Evolutionary conservation across 345 rosid species (phyloP), one percentile per base, ranked within the genome.

Genomic region (Sonneratia caseolaris): DNA sequence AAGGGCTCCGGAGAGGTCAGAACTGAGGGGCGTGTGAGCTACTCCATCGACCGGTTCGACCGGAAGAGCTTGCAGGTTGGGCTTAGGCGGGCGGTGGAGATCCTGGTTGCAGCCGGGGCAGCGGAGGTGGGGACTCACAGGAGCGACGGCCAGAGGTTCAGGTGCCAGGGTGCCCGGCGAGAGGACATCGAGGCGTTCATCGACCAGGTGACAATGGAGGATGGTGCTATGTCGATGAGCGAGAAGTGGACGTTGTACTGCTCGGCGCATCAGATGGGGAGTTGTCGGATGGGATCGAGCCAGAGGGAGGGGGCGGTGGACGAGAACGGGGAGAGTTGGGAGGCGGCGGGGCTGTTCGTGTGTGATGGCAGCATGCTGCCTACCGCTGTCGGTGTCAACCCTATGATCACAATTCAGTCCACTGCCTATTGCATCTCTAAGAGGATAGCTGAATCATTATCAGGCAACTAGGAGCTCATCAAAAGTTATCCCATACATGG

Each of bases 211-310:
- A 75, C 68, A 21, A 79, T 77, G 3, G 68, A 70, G 38, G 79
- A 76, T 12, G 91, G 94, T 0, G 72, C 80, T 1, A 14, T 85
- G 76, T 68, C 79, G 18, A 67, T 43, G 16, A 68, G 2, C 2
- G 55, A 88, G 76, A 70, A 84, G 32, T 84, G 91, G 89, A 53
- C 64, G 72, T 1, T 75, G 0, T 77, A 81, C 76, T 35, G 70
- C 69, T 82, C 94, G 0, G 94, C 91, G 0, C 94, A 89, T 77
- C 94, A 86, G 73, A 85, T 88, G 93, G 84, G 93, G 37, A 89
- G 93, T 65, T 86, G 93, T 71, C 84, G 83, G 78, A 89, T 89
- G 86, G 94, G 89, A 65, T 35, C 7, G 11, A 75, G 55, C n/a
- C 76, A 73, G 19, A 74, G 75, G 57, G 83, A 82, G 43, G 94